Conservation (phyloP, 192 early-diverging fungal genomes). For the Podila clonocystis region DNA sequence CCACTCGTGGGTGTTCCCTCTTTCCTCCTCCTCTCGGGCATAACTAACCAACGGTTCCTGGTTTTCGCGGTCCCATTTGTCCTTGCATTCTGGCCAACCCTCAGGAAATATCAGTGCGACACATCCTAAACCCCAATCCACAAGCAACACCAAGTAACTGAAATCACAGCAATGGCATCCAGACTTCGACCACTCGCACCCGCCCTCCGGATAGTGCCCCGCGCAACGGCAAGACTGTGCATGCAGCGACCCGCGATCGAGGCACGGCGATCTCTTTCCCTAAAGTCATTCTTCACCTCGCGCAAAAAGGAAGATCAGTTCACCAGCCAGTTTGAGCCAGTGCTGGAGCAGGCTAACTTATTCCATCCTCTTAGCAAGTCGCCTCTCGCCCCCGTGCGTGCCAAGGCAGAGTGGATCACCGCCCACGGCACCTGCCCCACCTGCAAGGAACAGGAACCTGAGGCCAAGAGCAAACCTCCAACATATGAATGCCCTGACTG, state of each 20-base stretch:
- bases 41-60: not conserved
- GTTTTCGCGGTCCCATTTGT: too few species aligned
- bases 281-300: slow-evolving; percentile 50
- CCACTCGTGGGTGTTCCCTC: not conserved
- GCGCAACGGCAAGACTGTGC: slow-evolving; percentile 13
- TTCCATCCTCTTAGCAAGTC: slow-evolving; percentile 78
- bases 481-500: slow-evolving; percentile 79
- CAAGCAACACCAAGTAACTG: not conserved
- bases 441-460: slow-evolving; percentile 62
- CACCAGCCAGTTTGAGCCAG: slow-evolving; percentile 46
- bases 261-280: slow-evolving; percentile 40
- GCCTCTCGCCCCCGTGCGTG: slow-evolving; percentile 72
- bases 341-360: slow-evolving; percentile 63
- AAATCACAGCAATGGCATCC: slow-evolving; percentile 27
- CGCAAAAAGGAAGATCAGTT: slow-evolving; percentile 39
- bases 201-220: slow-evolving; percentile 33
- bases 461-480: slow-evolving; percentile 57
- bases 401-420: slow-evolving; percentile 68
- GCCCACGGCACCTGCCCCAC: slow-evolving; percentile 74
- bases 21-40: not conserved
- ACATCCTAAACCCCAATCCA: not conserved
- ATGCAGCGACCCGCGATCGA: slow-evolving; percentile 4
- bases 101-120: slow-evolving; percentile 1
- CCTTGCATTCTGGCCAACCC: not conserved
- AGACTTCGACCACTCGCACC: slow-evolving; percentile 44